A percentile compares a stretch with the other conserved stretches of the same genome.
These are phyloP conservation scores for Zasmidium angulare DNA, from an alignment of 2,329 filamentous ascomycete genomes.

Conservation along the genomic window DNA sequence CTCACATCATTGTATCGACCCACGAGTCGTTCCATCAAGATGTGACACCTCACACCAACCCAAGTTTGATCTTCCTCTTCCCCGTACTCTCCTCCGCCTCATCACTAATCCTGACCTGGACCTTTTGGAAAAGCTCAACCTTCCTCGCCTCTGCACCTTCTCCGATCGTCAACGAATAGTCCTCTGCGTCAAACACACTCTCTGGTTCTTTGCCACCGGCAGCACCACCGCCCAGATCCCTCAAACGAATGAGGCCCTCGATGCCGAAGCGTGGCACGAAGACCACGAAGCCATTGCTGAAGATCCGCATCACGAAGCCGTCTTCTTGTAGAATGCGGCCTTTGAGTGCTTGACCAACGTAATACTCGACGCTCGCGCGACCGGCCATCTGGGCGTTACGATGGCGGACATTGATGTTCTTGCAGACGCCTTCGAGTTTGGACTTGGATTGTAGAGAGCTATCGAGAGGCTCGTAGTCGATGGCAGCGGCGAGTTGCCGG, in stretches of 20 bases:
- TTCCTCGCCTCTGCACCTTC: slow-evolving; percentile 48
- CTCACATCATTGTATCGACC: background rate
- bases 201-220: slow-evolving; percentile 67
- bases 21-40: background rate
- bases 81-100: slow-evolving; percentile 94
- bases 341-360: slow-evolving; percentile 93
- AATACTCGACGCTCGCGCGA: slow-evolving; percentile 92
- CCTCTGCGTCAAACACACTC: slow-evolving; percentile 79
- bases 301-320: slow-evolving; percentile 94
- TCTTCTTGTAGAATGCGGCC: slow-evolving; percentile 75
- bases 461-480: slow-evolving; percentile 87
- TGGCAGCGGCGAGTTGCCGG: slow-evolving; percentile 90
- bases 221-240: slow-evolving; percentile 69
- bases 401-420: slow-evolving; percentile 97
- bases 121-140: slow-evolving; percentile 88
- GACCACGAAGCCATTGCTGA: slow-evolving; percentile 95
- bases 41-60: slow-evolving; percentile 36
- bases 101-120: slow-evolving; percentile 84
- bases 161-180: slow-evolving; percentile 69
- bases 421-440: slow-evolving; percentile 89
- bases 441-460: slow-evolving; percentile 75
- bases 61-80: slow-evolving; percentile 85
- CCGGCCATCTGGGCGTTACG: slow-evolving; percentile 96
- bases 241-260: slow-evolving; percentile 82
- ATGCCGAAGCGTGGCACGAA: slow-evolving; percentile 95